Evolutionary conservation across 2,329 filamentous ascomycete species (phyloP).

Genomic region (Aphanoascus verrucosus): DNA sequence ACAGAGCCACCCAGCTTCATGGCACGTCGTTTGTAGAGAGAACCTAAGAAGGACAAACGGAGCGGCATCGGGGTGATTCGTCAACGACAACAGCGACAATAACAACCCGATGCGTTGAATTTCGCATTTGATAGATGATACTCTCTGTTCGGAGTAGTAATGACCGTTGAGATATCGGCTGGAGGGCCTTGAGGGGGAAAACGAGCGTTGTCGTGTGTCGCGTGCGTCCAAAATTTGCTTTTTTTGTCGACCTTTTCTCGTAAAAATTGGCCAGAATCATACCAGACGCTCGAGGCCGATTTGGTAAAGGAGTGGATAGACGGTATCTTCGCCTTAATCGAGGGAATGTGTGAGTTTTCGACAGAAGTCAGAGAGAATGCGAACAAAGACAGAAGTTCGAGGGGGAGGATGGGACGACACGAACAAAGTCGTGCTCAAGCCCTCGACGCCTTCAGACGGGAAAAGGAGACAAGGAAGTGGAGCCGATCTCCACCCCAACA

Average conservation of each 20-base stretch:
- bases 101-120: background rate
- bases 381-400: background rate
- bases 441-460: background rate
- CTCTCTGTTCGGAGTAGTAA: too few relatives aligned
- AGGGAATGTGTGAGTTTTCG: background rate
- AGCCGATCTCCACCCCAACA: conserved; percentile 1
- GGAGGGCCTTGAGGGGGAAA: too few relatives aligned
- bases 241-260: too few relatives aligned
- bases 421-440: too few relatives aligned
- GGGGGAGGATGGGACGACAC: background rate
- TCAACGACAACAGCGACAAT: background rate
- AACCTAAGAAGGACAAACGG: conserved; percentile 4
- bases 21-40: background rate
- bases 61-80: conserved; percentile 6
- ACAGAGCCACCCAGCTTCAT: background rate
- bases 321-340: background rate
- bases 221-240: too few relatives aligned
- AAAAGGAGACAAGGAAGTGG: conserved; percentile 1
- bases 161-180: too few relatives aligned
- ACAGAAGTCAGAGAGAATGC: background rate
- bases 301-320: background rate
- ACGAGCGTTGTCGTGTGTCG: too few relatives aligned
- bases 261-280: too few relatives aligned
- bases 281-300: background rate
- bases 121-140: background rate